phyloP scores from a whole-genome alignment of 2,329 filamentous ascomycete species.

The Septoria petroselini region DNA sequence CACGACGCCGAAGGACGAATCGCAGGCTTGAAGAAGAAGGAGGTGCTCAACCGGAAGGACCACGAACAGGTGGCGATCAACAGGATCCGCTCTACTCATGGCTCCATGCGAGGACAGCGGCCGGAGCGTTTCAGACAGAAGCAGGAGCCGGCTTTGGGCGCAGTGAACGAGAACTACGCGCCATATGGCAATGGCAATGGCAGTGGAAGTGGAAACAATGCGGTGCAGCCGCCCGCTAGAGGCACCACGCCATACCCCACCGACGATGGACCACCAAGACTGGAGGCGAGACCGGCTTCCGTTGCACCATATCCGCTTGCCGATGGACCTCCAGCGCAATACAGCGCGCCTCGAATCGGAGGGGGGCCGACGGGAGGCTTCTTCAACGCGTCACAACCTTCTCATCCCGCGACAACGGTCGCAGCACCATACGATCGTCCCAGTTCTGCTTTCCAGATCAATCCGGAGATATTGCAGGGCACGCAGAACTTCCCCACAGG shows the following conservation, averaged over 20 bases:
- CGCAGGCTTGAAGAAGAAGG: conserved; percentile 78
- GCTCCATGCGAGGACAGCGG: conserved; percentile 50
- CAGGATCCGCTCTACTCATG: conserved; percentile 66
- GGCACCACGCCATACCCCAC: conserved; percentile 35
- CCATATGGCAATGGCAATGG: conserved; percentile 20
- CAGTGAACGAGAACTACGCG: conserved; percentile 19
- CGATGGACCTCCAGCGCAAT: conserved; percentile 51
- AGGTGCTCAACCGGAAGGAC: conserved; percentile 75
- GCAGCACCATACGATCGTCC: conserved; percentile 53
- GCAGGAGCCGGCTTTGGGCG: conserved; percentile 32
- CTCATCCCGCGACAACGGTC: conserved; percentile 39
- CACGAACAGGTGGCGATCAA: conserved; percentile 89
- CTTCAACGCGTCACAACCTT: conserved; percentile 35
- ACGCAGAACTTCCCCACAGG: conserved; percentile 2
- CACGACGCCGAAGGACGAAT: conserved; percentile 79
- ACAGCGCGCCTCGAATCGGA: conserved; percentile 11
- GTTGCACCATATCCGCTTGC: conserved; percentile 69
- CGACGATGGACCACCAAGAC: conserved; percentile 37
- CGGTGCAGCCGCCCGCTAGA: conserved; percentile 23
- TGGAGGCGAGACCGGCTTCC: conserved; percentile 47
- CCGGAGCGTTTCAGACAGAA: conserved; percentile 44
- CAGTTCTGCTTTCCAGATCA: conserved; percentile 52
- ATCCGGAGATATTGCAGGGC: conserved; percentile 41
- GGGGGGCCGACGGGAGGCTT: conserved; percentile 37
- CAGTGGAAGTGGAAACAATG: no score